Evolutionary conservation across 352 stramenopile genomes (phyloP).

Genomic region (Lagenidium giganteum): DNA sequence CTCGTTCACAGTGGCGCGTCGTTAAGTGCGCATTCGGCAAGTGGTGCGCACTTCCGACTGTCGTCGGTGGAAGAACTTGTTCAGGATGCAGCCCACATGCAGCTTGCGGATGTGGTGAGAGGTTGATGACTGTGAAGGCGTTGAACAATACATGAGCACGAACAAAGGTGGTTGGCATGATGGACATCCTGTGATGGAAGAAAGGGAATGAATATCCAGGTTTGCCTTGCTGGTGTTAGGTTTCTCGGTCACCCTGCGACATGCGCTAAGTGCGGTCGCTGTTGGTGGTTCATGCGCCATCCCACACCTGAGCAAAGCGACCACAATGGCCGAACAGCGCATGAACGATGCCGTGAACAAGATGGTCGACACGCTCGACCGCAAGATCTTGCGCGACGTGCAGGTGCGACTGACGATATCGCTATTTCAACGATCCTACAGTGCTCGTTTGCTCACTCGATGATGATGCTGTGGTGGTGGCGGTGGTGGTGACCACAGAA

Average conservation of each 20-base stretch:
- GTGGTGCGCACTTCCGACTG: no score
- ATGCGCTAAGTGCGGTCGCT: no score
- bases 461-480: not conserved
- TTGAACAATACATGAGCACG: not conserved
- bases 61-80: no score
- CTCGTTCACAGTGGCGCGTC: no score
- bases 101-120: conserved; percentile 17
- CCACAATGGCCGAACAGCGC: conserved; percentile 58
- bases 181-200: no score
- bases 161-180: no score
- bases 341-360: conserved; percentile 63
- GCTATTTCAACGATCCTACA: not conserved
- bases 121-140: not conserved
- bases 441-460: not conserved
- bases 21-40: no score
- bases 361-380: conserved; percentile 69
- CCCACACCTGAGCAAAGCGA: not conserved
- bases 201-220: no score
- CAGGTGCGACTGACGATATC: conserved; percentile 23
- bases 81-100: no score
- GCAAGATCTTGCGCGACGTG: conserved; percentile 42
- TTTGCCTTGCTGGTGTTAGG: no score
- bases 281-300: no score
- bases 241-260: no score
- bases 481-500: conserved; percentile 21